phyloP scores from a whole-genome alignment of 495 filamentous ascomycete genomes.

The Podospora tetraspora region DNA sequence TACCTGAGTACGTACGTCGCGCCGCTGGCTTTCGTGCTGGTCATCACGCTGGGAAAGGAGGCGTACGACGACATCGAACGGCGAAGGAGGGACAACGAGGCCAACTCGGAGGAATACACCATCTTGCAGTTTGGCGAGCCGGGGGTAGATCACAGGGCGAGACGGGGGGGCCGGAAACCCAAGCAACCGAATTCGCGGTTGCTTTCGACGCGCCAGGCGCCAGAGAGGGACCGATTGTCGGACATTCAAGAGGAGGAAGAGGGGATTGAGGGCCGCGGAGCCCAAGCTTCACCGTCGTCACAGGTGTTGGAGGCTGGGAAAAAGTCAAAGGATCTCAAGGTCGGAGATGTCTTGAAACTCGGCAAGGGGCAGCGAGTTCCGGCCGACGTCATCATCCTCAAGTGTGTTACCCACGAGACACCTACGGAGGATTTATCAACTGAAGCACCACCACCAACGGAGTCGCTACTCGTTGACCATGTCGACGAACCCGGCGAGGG shows the following conservation, averaged over 20 bases:
- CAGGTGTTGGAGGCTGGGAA: constrained; percentile 60
- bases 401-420: constrained; percentile 67
- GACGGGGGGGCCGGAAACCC: constrained; percentile 31
- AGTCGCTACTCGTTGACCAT: constrained; percentile 41
- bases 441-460: constrained; percentile 23
- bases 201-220: constrained; percentile 26
- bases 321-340: constrained; percentile 82
- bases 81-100: constrained; percentile 80
- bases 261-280: constrained; percentile 41
- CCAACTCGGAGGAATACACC: constrained; percentile 86
- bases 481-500: constrained; percentile 25
- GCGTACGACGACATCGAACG: constrained; percentile 89
- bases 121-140: constrained; percentile 63
- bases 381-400: constrained; percentile 89
- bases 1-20: constrained; percentile 93
- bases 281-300: constrained; percentile 34
- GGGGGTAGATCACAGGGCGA: constrained; percentile 24
- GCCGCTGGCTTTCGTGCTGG: constrained; percentile 84
- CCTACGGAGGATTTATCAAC: constrained; percentile 27
- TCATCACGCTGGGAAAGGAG: constrained; percentile 91
- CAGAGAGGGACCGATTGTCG: constrained; percentile 41
- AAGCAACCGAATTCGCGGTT: constrained; percentile 36
- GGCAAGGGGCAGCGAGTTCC: constrained; percentile 87
- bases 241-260: constrained; percentile 53
- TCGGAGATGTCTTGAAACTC: constrained; percentile 90